Evolutionary conservation across 2,329 filamentous ascomycete species (phyloP).

Genomic region (Fusarium sp.): DNA sequence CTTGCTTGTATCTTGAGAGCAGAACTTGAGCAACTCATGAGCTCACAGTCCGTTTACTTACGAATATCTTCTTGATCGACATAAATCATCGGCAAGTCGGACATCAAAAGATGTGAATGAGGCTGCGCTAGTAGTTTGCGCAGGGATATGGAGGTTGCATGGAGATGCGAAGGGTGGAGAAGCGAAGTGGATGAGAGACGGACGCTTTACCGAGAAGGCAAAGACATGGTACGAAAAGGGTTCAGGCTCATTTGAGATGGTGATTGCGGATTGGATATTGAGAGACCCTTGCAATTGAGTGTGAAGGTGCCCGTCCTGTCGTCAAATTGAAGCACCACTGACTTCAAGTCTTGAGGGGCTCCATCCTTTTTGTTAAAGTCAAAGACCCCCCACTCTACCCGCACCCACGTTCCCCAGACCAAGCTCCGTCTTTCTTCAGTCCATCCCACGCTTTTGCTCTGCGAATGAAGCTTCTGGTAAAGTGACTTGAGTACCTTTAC

Average conservation of each 20-base stretch:
- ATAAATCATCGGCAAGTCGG: conserved; percentile 4
- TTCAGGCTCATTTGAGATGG: conserved; percentile 22
- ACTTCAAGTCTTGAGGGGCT: conserved; percentile 4
- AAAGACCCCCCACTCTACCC: conserved; percentile 37
- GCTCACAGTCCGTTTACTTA: background rate
- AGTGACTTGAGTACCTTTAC: conserved; percentile 7
- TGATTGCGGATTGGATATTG: conserved; percentile 17
- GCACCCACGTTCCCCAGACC: conserved; percentile 36
- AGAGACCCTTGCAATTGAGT: background rate
- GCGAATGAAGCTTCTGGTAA: conserved; percentile 1
- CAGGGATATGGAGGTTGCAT: conserved; percentile 35
- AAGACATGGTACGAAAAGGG: conserved; percentile 35
- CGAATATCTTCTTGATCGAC: background rate
- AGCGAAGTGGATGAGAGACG: conserved; percentile 32
- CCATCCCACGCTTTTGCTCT: conserved; percentile 32
- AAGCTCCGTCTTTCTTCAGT: conserved; percentile 14
- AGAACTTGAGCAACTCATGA: background rate
- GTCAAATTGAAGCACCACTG: conserved; percentile 18
- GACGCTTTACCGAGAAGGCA: conserved; percentile 38
- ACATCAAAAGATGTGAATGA: conserved; percentile 26
- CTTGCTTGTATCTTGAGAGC: background rate
- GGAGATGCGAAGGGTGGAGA: conserved; percentile 29
- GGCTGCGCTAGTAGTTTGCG: conserved; percentile 38
- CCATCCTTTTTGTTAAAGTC: conserved; percentile 32
- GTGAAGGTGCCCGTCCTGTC: background rate